Base-by-base conservation (phyloP, 805 yeast genomes). In the Maudiozyma pseudohumilis region DNA sequence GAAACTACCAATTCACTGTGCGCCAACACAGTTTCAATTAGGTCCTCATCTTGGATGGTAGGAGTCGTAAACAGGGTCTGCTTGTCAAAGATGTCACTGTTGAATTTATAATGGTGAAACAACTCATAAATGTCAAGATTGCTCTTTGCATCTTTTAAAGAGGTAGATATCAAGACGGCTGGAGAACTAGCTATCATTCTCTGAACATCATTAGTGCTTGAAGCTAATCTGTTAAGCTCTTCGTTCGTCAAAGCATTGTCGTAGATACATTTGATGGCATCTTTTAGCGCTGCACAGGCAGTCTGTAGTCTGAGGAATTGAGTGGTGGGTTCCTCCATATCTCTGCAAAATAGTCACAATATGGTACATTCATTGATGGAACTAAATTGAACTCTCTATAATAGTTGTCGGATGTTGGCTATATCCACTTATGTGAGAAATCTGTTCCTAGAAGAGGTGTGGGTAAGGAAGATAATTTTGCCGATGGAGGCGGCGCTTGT, bases 241-340 rank as follows among this genome's bases (percentile, higher is more conserved):
- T 34, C 40, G 7, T 38, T 19, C 4, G 36, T 23, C 2, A 38
- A 29, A 3, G 46, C 41, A 31, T 37, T 35, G n/a, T 36, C 43
- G 22, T 45, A 39, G 9, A 47, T 47, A 6, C 25, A 25, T 17
- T 36, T 25, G 2, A 45, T 29, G n/a, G 44, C 31, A 7, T 43
- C 43, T 18, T 39, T 32, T 11, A 48, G 24, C 17, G 39, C 37
- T 3, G 31, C 30, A 32, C 45, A 43, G 5, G 50, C 49, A 29
- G 39, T 36, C 25, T 38, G 40, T 6, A 48, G 20, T 25, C 39
- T 44, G 13, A 34, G 34, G 32, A 44, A 46, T 12, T 36, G n/a
- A n/a, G n/a, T n/a, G n/a, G n/a, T n/a, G n/a, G n/a, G n/a, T n/a
- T n/a, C n/a, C n/a, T n/a, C n/a, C n/a, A n/a, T n/a, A n/a, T n/a